These are phyloP conservation scores for Cornus controversa DNA, from an alignment of 148 eudicot genomes.

Conservation along the genomic window DNA sequence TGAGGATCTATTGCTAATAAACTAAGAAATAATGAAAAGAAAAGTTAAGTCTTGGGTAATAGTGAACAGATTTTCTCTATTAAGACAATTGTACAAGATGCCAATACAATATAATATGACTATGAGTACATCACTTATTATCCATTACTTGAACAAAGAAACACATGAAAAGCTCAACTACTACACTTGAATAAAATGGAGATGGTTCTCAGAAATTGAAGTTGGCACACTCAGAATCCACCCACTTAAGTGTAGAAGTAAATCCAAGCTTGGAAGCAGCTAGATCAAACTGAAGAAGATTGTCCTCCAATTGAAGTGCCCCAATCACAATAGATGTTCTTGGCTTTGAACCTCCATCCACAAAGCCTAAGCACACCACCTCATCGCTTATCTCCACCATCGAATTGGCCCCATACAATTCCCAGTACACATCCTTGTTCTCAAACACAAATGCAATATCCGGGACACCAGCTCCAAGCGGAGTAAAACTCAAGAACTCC, in stretches of 20 bases:
- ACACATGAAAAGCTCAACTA: too few species aligned
- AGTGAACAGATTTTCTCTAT: too few species aligned
- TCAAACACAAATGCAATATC: constrained; percentile 5
- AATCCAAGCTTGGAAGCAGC: background rate
- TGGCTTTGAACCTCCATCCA: constrained; percentile 17
- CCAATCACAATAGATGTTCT: constrained; percentile 23
- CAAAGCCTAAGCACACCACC: constrained; percentile 12
- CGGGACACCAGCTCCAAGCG: constrained; percentile 9
- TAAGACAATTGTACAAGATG: too few species aligned
- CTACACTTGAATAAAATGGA: too few species aligned
- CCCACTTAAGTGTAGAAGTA: background rate
- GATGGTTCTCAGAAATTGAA: background rate
- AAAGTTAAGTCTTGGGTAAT: too few species aligned
- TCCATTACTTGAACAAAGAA: too few species aligned
- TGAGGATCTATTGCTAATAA: too few species aligned
- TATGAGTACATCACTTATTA: too few species aligned
- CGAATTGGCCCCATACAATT: constrained; percentile 8
- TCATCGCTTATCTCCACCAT: constrained; percentile 6
- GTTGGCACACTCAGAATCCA: background rate
- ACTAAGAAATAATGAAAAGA: too few species aligned
- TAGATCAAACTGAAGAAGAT: background rate
- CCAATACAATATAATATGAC: too few species aligned
- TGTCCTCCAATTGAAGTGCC: constrained; percentile 15
- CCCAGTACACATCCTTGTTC: constrained; percentile 16
- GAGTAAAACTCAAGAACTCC: background rate